Conservation (phyloP, 495 filamentous ascomycete genomes). For the Aspergillus baeticus region DNA sequence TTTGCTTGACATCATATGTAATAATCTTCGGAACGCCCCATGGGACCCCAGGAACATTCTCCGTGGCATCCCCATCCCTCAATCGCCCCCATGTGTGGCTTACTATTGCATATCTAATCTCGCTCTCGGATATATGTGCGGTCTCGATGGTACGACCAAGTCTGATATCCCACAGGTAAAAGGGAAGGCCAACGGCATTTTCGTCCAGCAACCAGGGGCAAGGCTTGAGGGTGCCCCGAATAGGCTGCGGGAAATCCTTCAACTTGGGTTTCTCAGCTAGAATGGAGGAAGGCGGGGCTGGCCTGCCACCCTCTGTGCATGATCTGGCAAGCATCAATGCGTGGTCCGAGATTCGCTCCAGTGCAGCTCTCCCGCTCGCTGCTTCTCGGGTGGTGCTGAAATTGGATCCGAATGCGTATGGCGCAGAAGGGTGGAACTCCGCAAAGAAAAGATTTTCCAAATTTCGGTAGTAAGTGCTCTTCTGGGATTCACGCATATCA, state of each 20-base stretch:
- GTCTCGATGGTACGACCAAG: neutral
- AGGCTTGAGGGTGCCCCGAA: neutral
- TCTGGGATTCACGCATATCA: no score
- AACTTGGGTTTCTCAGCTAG: neutral
- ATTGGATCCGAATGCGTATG: no score
- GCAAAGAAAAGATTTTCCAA: no score
- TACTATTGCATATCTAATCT: neutral
- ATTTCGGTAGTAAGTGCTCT: no score
- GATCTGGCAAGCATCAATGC: no score
- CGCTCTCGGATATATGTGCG: neutral
- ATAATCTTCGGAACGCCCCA: neutral
- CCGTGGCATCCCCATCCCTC: neutral
- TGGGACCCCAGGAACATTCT: neutral
- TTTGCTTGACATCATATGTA: neutral
- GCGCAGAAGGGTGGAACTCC: no score
- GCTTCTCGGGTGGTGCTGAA: no score
- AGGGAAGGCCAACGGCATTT: neutral
- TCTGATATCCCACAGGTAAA: neutral
- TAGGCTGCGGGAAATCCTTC: neutral
- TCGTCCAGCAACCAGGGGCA: neutral
- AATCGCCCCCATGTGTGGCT: neutral
- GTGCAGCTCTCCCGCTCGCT: no score
- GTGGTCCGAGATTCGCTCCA: no score
- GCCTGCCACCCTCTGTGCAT: no score
- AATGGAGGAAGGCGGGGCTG: no score